Evolutionary conservation across 306 rosid genomes (phyloP).

Genomic region (Quercus mongolica): DNA sequence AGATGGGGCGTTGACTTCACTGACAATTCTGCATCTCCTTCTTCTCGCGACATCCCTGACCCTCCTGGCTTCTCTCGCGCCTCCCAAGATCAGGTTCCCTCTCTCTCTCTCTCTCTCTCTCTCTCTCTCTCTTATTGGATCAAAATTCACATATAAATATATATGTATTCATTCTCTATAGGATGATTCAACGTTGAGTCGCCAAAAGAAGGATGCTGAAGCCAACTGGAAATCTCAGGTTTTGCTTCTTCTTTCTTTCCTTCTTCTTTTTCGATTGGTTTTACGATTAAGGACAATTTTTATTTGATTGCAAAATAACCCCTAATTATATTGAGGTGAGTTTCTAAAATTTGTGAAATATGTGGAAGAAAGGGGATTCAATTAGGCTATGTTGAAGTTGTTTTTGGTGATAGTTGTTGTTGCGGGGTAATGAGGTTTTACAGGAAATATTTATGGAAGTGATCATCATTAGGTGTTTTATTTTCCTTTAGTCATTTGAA

Average conservation of each 20-base stretch:
- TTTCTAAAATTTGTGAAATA: too few species aligned
- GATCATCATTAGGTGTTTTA: too few species aligned
- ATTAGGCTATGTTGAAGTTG: too few species aligned
- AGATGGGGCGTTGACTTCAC: slow-evolving; percentile 91
- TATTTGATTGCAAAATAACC: neutral
- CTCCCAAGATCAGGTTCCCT: slow-evolving; percentile 64
- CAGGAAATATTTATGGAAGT: too few species aligned
- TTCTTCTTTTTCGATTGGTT: neutral
- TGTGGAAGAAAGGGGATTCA: too few species aligned
- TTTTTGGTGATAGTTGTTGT: too few species aligned
- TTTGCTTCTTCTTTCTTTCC: neutral
- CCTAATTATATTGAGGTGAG: too few species aligned
- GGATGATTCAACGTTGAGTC: slow-evolving; percentile 91
- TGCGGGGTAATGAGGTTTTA: too few species aligned
- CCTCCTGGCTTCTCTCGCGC: slow-evolving; percentile 97
- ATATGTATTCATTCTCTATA: neutral
- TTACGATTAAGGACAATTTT: neutral
- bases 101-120: neutral
- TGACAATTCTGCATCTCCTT: slow-evolving; percentile 63
- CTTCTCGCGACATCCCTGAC: slow-evolving; percentile 68
- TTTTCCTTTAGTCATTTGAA: too few species aligned
- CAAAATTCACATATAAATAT: too few species aligned
- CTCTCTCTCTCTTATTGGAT: neutral
- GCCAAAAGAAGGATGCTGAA: slow-evolving; percentile 96
- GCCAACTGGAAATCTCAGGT: slow-evolving; percentile 95